These are phyloP conservation scores for Alternaria sp. DNA, from an alignment of 2,329 filamentous ascomycete genomes.

Conservation along the genomic window DNA sequence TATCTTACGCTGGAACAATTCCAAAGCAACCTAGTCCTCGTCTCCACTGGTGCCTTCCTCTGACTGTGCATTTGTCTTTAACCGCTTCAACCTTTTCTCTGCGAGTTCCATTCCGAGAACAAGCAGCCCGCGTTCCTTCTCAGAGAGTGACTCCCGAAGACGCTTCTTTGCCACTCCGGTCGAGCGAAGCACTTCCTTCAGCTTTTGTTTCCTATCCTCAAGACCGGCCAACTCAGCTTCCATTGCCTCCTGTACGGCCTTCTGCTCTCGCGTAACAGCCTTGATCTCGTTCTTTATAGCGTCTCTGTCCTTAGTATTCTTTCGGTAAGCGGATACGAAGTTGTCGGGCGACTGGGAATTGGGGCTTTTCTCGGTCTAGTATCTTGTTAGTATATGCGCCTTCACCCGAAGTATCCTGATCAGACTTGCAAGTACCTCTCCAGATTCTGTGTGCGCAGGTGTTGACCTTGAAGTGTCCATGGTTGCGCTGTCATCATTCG, in stretches of 20 bases:
- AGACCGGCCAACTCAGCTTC: neutral
- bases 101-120: neutral
- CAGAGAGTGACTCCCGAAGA: neutral
- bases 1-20: neutral
- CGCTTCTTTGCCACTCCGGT: neutral
- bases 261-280: neutral
- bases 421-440: neutral
- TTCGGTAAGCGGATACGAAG: neutral
- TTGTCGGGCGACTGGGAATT: neutral
- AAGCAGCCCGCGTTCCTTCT: neutral
- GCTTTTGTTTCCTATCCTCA: neutral
- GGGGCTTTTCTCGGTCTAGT: neutral
- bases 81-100: neutral
- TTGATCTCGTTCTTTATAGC: neutral
- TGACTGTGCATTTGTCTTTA: neutral
- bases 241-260: too few species aligned
- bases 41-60: neutral
- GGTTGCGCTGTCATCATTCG: too few species aligned
- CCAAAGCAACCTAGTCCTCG: neutral
- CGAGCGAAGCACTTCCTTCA: neutral
- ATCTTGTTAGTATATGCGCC: neutral
- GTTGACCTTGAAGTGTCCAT: neutral
- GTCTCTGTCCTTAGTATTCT: neutral
- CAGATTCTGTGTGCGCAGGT: neutral
- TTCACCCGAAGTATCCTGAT: rapidly evolving